Percentiles rank a stretch among this genome's conserved stretches.
These are phyloP conservation scores for Neofusicoccum cordaticola DNA, from an alignment of 2,329 filamentous ascomycete species.

Conservation along the genomic window DNA sequence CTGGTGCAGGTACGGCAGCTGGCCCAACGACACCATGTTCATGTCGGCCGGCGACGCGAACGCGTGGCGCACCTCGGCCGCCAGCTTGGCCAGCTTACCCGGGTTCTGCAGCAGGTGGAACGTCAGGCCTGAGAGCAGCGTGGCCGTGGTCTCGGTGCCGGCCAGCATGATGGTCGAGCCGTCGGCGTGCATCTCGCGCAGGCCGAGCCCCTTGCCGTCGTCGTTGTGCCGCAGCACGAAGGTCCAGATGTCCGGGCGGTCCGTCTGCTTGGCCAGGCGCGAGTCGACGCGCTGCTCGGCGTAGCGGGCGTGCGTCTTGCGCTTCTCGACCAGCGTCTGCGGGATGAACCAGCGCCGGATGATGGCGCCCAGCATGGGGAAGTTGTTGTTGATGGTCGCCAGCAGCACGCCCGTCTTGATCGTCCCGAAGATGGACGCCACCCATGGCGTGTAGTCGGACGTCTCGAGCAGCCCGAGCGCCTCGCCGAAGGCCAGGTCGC, in stretches of 20 bases:
- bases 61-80: slow-evolving; percentile 28
- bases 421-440: slow-evolving; percentile 27
- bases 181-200: slow-evolving; percentile 40
- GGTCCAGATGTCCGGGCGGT: slow-evolving; percentile 36
- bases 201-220: slow-evolving; percentile 23
- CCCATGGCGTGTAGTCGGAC: slow-evolving; percentile 33
- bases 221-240: slow-evolving; percentile 35
- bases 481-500: slow-evolving; percentile 32
- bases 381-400: background rate
- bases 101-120: slow-evolving; percentile 32
- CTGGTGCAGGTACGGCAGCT: slow-evolving; percentile 37
- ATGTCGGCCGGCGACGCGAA: slow-evolving; percentile 34
- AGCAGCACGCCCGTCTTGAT: slow-evolving; percentile 18
- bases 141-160: slow-evolving; percentile 47
- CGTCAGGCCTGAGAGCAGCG: slow-evolving; percentile 37
- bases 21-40: slow-evolving; percentile 28
- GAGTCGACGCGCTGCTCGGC: slow-evolving; percentile 22
- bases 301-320: background rate
- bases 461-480: slow-evolving; percentile 31
- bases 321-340: background rate
- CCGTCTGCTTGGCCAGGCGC: slow-evolving; percentile 23
- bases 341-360: background rate
- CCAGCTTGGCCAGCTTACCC: slow-evolving; percentile 26
- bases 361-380: background rate
- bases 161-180: slow-evolving; percentile 40